Evolutionary conservation across 2,329 filamentous ascomycete species (phyloP).

Genomic region (Fusarium verticillioides): DNA sequence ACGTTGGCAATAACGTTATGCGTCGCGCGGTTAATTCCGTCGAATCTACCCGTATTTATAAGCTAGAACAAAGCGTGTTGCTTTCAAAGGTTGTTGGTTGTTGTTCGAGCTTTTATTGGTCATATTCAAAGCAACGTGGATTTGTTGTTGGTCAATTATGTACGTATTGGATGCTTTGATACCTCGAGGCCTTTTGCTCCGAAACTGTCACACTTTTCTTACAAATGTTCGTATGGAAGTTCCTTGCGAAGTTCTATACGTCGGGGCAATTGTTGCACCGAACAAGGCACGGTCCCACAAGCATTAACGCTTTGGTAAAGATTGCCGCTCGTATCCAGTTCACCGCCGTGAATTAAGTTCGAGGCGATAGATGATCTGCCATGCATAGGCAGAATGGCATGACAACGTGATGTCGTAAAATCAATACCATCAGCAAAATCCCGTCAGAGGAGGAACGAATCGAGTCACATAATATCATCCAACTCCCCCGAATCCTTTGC

Average conservation of each 20-base stretch:
- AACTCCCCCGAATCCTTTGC: accelerated
- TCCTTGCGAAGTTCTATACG: neutral
- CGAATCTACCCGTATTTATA: constrained; percentile 5
- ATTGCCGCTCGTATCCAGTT: neutral
- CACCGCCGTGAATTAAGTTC: no score
- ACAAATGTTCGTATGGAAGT: neutral
- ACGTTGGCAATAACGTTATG: constrained; percentile 1
- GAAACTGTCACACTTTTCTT: neutral
- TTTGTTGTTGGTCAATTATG: neutral
- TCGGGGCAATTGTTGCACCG: neutral
- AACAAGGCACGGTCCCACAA: neutral
- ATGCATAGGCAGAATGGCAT: neutral
- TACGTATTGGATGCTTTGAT: neutral
- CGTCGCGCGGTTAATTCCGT: neutral
- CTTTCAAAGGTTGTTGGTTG: neutral
- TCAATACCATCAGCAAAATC: accelerated
- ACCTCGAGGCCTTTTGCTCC: neutral
- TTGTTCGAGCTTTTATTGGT: neutral
- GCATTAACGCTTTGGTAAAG: neutral
- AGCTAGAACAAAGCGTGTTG: neutral
- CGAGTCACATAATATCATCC: accelerated
- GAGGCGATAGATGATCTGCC: neutral
- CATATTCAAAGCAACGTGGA: neutral
- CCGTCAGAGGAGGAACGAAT: accelerated
- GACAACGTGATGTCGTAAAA: neutral